Conservation (phyloP, 805 yeast genomes). For the Pichia membranifaciens region DNA sequence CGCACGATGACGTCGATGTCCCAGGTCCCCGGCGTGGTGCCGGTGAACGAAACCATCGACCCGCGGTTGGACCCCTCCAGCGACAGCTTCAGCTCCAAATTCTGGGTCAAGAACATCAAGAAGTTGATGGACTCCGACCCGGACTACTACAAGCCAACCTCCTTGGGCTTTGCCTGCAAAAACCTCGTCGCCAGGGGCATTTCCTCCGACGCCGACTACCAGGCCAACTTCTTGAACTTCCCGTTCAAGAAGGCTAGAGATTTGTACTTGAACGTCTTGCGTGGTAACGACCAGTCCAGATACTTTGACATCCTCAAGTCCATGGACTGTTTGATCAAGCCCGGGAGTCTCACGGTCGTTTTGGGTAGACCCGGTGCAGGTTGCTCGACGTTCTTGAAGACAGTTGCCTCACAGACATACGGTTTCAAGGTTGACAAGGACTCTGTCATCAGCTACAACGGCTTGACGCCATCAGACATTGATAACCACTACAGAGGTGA, state of each 20-base stretch:
- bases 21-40: conserved; percentile 43
- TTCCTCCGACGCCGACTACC: conserved; percentile 64
- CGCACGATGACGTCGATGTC: conserved; percentile 45
- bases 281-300: conserved; percentile 23
- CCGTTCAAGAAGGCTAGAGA: conserved; percentile 32
- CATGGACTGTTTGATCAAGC: conserved; percentile 54
- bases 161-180: conserved; percentile 54
- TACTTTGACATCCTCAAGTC: conserved; percentile 45
- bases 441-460: conserved; percentile 46
- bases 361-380: conserved; percentile 80
- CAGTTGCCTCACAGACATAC: conserved; percentile 51
- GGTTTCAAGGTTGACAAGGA: conserved; percentile 48
- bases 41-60: conserved; percentile 28
- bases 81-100: conserved; percentile 52
- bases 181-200: conserved; percentile 57
- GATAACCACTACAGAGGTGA: conserved; percentile 53
- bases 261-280: conserved; percentile 21
- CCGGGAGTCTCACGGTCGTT: conserved; percentile 63
- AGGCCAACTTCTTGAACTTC: conserved; percentile 48
- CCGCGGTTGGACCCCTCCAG: conserved; percentile 53
- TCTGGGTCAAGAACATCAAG: conserved; percentile 63
- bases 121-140: conserved; percentile 48
- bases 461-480: conserved; percentile 46
- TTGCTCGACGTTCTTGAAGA: conserved; percentile 59
- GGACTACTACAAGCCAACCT: conserved; percentile 57